Evolutionary conservation across 78 protist genomes (phyloP), one percentile per base, ranked within the genome.

Genomic region (Chrysochromulina parva): DNA sequence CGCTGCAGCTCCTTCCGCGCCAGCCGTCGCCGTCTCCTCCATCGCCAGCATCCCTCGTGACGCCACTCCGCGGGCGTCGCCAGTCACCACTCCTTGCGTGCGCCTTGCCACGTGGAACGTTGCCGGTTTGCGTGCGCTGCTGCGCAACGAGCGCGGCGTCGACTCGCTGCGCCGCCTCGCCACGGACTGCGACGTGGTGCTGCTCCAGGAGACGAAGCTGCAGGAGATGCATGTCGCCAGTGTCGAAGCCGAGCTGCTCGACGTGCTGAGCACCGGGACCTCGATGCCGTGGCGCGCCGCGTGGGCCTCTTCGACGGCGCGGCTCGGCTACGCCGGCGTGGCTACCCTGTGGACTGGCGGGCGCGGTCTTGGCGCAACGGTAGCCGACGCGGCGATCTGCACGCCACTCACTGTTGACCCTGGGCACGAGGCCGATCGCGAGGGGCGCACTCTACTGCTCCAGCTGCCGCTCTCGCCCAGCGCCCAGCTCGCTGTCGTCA

Each of bases 131-230:
- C 82, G 82, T 1, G 82, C 57, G 28, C 57, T 48, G 55, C 82
- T 74, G n/a, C 4, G 24, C 14, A 10, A 24, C 24, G n/a, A 13
- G 50, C 57, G 48, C 26, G 82, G 57, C 14, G 26, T 38, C 57
- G 19, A 3, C 26, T 16, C 82, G 55, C 82, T 74, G 82, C 82
- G 82, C 55, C n/a, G 13, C 19, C 82, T 74, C 57, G 57, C 26
- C 28, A 4, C 16, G 71, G 58, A 74, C 57, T 24, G 6, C n/a
- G 82, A 28, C 82, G 82, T 74, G 82, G 19, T 74, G 26, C 2
- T 74, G 82, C 82, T 74, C 28, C 82, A 74, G 55, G 82, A 74
- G 82, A 74, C 82, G 26, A 74, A 74, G 82, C 82, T 74, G 82
- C 82, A 74, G 26, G 26, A 7, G 58, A 2, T 6, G 26, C 82